These are phyloP conservation scores for Astraeus odoratus DNA, from an alignment of 768 basidiomycete genomes.

Conservation along the genomic window DNA sequence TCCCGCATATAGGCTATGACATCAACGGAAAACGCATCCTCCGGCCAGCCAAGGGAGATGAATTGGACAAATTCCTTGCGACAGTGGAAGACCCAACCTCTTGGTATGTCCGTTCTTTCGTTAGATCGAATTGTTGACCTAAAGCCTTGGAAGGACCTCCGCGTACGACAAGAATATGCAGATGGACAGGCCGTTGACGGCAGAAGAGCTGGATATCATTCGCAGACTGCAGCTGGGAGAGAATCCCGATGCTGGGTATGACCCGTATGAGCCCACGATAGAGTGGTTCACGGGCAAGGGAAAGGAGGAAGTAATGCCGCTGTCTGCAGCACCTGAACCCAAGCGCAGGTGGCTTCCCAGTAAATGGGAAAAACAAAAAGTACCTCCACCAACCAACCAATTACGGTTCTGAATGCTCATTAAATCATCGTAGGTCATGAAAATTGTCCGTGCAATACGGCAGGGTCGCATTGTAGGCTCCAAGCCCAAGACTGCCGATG, in stretches of 20 bases:
- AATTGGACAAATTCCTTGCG: constrained; percentile 91
- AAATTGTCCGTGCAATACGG: constrained; percentile 97
- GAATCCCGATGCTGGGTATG: constrained; percentile 83
- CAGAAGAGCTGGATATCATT: constrained; percentile 94
- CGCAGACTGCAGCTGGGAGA: constrained; percentile 84
- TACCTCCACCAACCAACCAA: constrained; percentile 24
- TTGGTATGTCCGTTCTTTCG: constrained; percentile 54
- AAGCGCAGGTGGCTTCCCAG: constrained; percentile 95
- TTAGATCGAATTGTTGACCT: background rate
- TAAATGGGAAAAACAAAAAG: constrained; percentile 99
- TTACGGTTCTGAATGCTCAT: constrained; percentile 3
- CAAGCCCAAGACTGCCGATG: constrained; percentile 70
- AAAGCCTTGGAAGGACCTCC: constrained; percentile 56
- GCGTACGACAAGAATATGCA: constrained; percentile 88
- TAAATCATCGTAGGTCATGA: constrained; percentile 75
- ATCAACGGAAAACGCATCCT: constrained; percentile 92
- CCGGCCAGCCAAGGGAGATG: constrained; percentile 91
- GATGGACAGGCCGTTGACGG: constrained; percentile 75
- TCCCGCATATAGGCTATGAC: constrained; percentile 98
- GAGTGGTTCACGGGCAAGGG: constrained; percentile 98
- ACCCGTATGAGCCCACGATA: constrained; percentile 89
- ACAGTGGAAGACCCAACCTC: constrained; percentile 88
- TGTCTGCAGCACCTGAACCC: constrained; percentile 87
- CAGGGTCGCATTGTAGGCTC: constrained; percentile 90
- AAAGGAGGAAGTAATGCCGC: constrained; percentile 90